Base-by-base conservation (phyloP, 2,329 filamentous ascomycete genomes). In the Sclerotinia subarctica region DNA sequence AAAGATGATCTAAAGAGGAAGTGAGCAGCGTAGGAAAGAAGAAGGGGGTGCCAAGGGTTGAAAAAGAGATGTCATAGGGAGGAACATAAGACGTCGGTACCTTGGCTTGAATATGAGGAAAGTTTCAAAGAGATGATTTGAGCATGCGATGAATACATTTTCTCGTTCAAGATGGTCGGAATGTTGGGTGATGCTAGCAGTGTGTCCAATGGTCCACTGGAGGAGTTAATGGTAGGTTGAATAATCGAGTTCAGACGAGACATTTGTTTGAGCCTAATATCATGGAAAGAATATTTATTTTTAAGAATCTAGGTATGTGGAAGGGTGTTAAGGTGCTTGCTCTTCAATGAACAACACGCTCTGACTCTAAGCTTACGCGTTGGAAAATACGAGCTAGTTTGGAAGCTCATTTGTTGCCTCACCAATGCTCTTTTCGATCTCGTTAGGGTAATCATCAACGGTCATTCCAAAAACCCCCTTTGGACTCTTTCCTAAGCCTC, bases 401-500 rank as follows among this genome's bases (percentile, higher is more conserved):
- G 72, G 71, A 38, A 62, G 29, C 63, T 74, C 71, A 63, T 57
- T 59, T 44, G 69, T 68, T 35, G 63, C 69, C 56, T 73, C 70
- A 35, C 69, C 68, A 64, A 66, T 51, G 10, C 32, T 53, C n/a
- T 52, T 57, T 52, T 68, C 66, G 42, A 29, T 15, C 29, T 60
- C 46, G 19, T 32, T 47, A 15, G 44, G 24, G 47, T 42, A 67
- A 24, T 67, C 65, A 29, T 53, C 29, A 46, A 46, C 38, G 7
- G 35, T 52, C 64, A 73, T 65, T 29, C 35, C 46, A 69, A 70
- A 74, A 21, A 57, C 26, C 5, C 75, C 75, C n/a, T 66, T 72
- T 21, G 68, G 63, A 46, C 73, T 76, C 67, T 74, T 75, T 21
- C 76, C 76, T 44, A 78, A 62, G 3, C 76, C 76, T 32, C 76